These are phyloP conservation scores for Adansonia digitata DNA, from an alignment of 345 rosid genomes.

Conservation along the genomic window DNA sequence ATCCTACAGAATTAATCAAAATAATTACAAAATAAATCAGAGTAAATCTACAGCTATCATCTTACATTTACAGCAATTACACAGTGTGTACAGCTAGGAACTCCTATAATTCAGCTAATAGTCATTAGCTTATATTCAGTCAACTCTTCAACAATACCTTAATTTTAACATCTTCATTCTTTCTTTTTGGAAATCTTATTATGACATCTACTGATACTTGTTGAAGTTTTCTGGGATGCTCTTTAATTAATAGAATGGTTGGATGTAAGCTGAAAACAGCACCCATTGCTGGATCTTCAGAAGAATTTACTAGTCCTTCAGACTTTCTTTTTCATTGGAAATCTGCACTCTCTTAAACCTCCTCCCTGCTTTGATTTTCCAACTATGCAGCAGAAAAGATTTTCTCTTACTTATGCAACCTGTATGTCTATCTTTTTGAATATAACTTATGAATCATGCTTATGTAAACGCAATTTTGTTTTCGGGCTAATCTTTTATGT, in stretches of 20 bases:
- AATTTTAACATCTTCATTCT: background rate
- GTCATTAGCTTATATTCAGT: too few species aligned
- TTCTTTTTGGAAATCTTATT: background rate
- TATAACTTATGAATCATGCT: background rate
- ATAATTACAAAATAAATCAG: too few species aligned
- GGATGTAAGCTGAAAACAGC: background rate
- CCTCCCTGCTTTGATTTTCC: background rate
- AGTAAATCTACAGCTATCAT: too few species aligned
- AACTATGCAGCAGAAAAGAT: background rate
- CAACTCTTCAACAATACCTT: too few species aligned
- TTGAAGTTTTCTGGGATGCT: background rate
- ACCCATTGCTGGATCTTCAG: background rate
- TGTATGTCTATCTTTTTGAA: background rate
- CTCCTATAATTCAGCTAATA: too few species aligned
- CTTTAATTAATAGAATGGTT: background rate
- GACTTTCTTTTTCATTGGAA: background rate
- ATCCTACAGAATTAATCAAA: too few species aligned
- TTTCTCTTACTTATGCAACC: background rate
- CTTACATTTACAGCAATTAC: too few species aligned
- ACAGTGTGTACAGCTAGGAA: too few species aligned
- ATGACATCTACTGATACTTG: background rate
- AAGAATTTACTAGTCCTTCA: background rate
- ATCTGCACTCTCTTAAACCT: background rate
- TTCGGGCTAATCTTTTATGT: background rate
- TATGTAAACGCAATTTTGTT: background rate